Base-by-base conservation (phyloP, 2,329 filamentous ascomycete genomes). In the Pseudogymnoascus sp. region DNA sequence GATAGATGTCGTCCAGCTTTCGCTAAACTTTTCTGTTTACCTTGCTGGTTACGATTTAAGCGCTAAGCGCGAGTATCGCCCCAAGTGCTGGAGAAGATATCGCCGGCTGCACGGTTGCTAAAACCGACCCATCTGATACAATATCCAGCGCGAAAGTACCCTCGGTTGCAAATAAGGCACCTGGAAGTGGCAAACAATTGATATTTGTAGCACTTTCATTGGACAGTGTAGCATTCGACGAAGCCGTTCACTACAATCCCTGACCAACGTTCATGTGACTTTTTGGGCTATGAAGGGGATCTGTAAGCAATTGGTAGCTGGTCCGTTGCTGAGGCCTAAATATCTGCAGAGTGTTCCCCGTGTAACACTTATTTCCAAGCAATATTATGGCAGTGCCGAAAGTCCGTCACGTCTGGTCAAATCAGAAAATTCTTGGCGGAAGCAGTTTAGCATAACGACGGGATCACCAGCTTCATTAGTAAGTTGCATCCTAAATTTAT, bases 11-110 rank as follows among this genome's bases (percentile, higher is more conserved):
- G 50, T 56, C 50, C 50, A 56, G 7, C 29, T 56, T 56, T 56
- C 50, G 50, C 50, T 56, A 56, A 56, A 56, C 50, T 56, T 56
- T 56, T 56, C 50, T 56, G 50, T 56, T 56, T 56, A 56, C 50
- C 50, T 56, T 56, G 50, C 50, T 56, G 50, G 50, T 33, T 56
- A 56, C 50, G 50, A 56, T 56, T 56, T 56, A 56, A 56, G 50
- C 50, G 50, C 50, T 56, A 56, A 56, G 50, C 50, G 50, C 50
- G n/a, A 56, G 50, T 56, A 56, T 56, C 29, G 50, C 29, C 50
- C 50, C 29, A n/a, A 31, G 46, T 15, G 17, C 29, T 35, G 42
- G 21, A 26, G 29, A 35, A 33, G 50, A 56, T 17, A 33, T 33
- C 29, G 11, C 5, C n/a, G 17, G 7, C 44, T 26, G 1, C 9